A percentile compares a stretch with the other conserved stretches of the same genome.
Conservation (phyloP, 495 filamentous ascomycete species). For the Hyaloscypha finlandica region DNA sequence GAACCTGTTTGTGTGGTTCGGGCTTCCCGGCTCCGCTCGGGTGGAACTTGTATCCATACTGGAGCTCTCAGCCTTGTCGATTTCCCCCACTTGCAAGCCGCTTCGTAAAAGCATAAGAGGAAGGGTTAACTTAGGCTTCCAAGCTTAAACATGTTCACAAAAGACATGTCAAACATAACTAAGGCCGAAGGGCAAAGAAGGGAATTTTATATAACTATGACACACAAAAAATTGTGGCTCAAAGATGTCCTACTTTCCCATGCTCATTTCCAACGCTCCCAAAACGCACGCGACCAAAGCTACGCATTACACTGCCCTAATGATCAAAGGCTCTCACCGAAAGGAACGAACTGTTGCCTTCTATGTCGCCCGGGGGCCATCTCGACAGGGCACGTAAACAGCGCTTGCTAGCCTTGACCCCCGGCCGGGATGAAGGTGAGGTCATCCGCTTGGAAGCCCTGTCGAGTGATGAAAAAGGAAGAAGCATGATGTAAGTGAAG, state of each 20-base stretch:
- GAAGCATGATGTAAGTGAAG: neutral
- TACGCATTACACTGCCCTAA: neutral
- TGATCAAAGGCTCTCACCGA: slow-evolving; percentile 1
- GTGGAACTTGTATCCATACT: slow-evolving; percentile 1
- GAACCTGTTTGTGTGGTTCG: neutral
- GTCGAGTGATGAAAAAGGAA: neutral
- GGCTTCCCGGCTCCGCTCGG: neutral
- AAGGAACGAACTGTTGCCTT: neutral
- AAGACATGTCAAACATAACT: neutral
- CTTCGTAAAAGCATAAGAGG: neutral
- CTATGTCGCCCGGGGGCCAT: neutral
- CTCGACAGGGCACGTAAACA: neutral
- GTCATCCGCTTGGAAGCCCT: neutral
- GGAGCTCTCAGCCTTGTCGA: neutral
- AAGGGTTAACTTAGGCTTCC: neutral
- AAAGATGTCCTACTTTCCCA: neutral
- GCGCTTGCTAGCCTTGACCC: neutral
- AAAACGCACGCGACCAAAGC: slow-evolving; percentile 2
- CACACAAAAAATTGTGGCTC: neutral
- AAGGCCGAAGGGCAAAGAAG: neutral
- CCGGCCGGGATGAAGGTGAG: neutral
- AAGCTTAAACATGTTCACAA: neutral
- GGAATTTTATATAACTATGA: neutral
- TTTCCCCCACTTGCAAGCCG: neutral
- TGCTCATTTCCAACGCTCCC: neutral